These are phyloP conservation scores for Niveomyces coronatus DNA, from an alignment of 2,329 filamentous ascomycete species.

Conservation along the genomic window DNA sequence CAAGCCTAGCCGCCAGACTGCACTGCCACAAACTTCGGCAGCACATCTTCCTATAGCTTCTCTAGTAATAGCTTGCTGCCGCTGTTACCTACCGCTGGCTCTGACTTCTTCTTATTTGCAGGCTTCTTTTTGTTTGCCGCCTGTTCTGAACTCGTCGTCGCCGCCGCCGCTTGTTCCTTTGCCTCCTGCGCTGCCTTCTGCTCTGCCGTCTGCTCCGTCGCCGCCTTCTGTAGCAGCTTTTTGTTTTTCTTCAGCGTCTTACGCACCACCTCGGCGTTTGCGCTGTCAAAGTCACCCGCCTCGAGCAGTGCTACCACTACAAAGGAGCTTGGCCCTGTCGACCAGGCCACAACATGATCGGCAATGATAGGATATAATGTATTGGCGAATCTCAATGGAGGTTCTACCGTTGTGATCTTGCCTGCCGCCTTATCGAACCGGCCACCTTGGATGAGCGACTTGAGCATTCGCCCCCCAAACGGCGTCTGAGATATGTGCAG, in stretches of 20 bases:
- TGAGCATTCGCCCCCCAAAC: slow-evolving; percentile 73
- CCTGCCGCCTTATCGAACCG: slow-evolving; percentile 69
- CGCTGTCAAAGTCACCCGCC: slow-evolving; percentile 57
- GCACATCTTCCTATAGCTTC: slow-evolving; percentile 32
- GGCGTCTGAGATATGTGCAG: slow-evolving; percentile 54
- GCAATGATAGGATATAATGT: slow-evolving; percentile 75
- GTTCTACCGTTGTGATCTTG: slow-evolving; percentile 59
- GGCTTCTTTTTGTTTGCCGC: slow-evolving; percentile 23
- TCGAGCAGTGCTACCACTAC: slow-evolving; percentile 76
- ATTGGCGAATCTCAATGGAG: slow-evolving; percentile 69
- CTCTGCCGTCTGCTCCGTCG: slow-evolving; percentile 45
- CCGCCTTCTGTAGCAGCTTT: slow-evolving; percentile 59
- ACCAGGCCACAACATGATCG: slow-evolving; percentile 68
- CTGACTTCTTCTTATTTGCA: slow-evolving; percentile 29
- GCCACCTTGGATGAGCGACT: slow-evolving; percentile 82
- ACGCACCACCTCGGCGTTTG: slow-evolving; percentile 55
- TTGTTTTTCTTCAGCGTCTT: slow-evolving; percentile 63
- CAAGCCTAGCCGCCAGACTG: slow-evolving; percentile 4
- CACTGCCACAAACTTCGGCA: slow-evolving; percentile 7
- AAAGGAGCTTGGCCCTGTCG: slow-evolving; percentile 75
- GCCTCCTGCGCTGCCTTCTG: slow-evolving; percentile 42
- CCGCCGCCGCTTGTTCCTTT: slow-evolving; percentile 33
- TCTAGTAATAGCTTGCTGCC: slow-evolving; percentile 51
- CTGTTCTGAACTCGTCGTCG: too few species aligned
- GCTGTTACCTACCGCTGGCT: slow-evolving; percentile 46